Base-by-base conservation (phyloP, 495 filamentous ascomycete species). In the Echria macrotheca region DNA sequence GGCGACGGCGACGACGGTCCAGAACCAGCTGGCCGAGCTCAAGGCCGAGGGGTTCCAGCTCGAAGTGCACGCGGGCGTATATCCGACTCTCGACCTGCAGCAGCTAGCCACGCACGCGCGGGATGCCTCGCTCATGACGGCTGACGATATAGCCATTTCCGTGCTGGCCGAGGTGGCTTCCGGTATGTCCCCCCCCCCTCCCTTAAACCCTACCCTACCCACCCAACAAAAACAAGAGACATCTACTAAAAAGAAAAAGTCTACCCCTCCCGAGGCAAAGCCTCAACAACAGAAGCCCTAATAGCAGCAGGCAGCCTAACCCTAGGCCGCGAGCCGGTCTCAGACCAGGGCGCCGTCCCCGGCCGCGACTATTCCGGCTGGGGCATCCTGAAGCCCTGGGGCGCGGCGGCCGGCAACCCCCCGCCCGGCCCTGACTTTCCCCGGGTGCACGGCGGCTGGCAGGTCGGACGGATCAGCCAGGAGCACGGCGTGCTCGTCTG, bases 41-140 rank as follows among this genome's bases (percentile, higher is more conserved):
- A 56, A 58, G 24, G 14, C 26, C 26, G 42, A 53, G 12, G 60
- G 56, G 17, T 55, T 52, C 40, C 9, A 2, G n/a, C 38, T 65
- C 7, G 66, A 69, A 47, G 55, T 66, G 8, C 66, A 69, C 49
- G 66, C 64, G 3, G 66, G 65, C 21, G 63, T 66, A 43, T 73
- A 57, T 62, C 79, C 86, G 0, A 70, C 86, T 6, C 75, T 93
- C 1, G 89, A 94, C 61, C 68, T 93, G 56, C 89, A 95, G 63
- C 89, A 94, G 50, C 65, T 93, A 1, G 82, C 86, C 1, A 89
- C 88, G 3, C 80, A 84, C 58, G 81, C 83, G 3, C 55, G 70
- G 10, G 58, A 68, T 45, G 28, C 56, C 9, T 44, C 61, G 0
- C 55, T 63, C 3, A 59, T 78, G 4, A 67, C 69, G 0, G 69